These are phyloP conservation scores for Diaporthe batatas DNA, from an alignment of 2,329 filamentous ascomycete genomes.

Conservation along the genomic window DNA sequence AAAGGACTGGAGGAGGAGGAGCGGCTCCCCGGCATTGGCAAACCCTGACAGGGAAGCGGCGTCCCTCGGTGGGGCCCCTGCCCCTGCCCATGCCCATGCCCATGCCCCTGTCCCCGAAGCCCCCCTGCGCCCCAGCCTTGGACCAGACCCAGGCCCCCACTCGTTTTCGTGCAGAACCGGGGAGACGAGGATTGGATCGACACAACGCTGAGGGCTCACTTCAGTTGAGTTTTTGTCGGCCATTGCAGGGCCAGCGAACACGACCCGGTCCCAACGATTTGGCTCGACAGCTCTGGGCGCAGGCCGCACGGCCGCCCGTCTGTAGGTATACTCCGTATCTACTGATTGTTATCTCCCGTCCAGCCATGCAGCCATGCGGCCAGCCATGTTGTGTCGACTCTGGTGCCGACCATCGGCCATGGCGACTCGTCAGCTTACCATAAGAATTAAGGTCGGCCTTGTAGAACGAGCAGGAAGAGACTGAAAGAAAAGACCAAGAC, in stretches of 20 bases:
- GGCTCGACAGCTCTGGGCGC: slow-evolving; percentile 33
- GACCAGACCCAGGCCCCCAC: slow-evolving; percentile 25
- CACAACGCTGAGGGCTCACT: slow-evolving; percentile 20
- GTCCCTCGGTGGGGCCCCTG: neutral
- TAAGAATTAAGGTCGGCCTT: slow-evolving; percentile 13
- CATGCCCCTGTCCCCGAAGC: too few species aligned
- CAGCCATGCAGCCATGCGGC: neutral
- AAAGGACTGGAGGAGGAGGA: slow-evolving; percentile 29
- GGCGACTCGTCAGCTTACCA: slow-evolving; percentile 23
- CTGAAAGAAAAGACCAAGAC: too few species aligned
- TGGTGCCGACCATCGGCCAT: slow-evolving; percentile 27
- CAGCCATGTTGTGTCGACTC: neutral
- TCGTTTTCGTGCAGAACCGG: slow-evolving; percentile 33
- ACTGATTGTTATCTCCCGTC: too few species aligned
- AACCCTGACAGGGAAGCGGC: slow-evolving; percentile 22
- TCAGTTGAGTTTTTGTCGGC: slow-evolving; percentile 31
- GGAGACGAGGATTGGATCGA: slow-evolving; percentile 34
- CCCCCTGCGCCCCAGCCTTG: slow-evolving; percentile 2
- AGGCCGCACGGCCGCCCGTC: slow-evolving; percentile 3
- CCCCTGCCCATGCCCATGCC: too few species aligned
- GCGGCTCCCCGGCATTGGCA: slow-evolving; percentile 25
- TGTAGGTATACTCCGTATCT: too few species aligned
- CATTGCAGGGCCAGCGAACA: neutral
- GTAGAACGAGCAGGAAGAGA: slow-evolving; percentile 5
- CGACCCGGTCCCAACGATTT: slow-evolving; percentile 28